Evolutionary conservation across 768 basidiomycete genomes (phyloP).

Genomic region (Erythrobasidium yunnanense): DNA sequence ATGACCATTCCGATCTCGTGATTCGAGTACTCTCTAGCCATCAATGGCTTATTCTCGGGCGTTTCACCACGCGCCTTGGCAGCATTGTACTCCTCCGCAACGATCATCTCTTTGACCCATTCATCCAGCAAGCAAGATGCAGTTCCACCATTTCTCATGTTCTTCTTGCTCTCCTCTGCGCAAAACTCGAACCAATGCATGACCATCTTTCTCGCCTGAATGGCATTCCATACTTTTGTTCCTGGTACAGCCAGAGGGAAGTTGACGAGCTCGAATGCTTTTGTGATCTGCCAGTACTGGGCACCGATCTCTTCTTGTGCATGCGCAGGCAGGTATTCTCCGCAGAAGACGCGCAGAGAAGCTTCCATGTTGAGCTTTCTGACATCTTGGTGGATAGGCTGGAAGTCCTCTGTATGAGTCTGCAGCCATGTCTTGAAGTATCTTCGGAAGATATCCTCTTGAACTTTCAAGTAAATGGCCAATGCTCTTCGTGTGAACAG

Average conservation of each 20-base stretch:
- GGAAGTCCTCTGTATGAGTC: slow-evolving; percentile 46
- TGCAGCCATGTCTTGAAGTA: slow-evolving; percentile 67
- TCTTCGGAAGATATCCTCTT: slow-evolving; percentile 68
- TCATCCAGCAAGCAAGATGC: slow-evolving; percentile 84
- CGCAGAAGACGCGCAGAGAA: slow-evolving; percentile 90
- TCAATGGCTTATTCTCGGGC: slow-evolving; percentile 52
- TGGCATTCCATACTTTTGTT: slow-evolving; percentile 88
- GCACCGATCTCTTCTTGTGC: slow-evolving; percentile 71
- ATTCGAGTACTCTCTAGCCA: slow-evolving; percentile 65
- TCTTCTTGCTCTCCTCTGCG: slow-evolving; percentile 63
- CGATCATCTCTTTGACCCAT: slow-evolving; percentile 68
- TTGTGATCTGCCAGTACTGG: slow-evolving; percentile 92
- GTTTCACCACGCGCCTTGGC: slow-evolving; percentile 33
- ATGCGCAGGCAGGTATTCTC: slow-evolving; percentile 69
- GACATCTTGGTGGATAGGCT: slow-evolving; percentile 67
- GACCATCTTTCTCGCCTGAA: slow-evolving; percentile 78
- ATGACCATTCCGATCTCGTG: slow-evolving; percentile 94
- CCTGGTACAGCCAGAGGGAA: slow-evolving; percentile 91
- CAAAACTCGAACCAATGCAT: slow-evolving; percentile 63
- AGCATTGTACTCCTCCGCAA: slow-evolving; percentile 45
- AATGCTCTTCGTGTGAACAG: slow-evolving; percentile 92
- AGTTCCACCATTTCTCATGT: slow-evolving; percentile 65
- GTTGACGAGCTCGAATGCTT: slow-evolving; percentile 94
- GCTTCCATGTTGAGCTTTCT: slow-evolving; percentile 95
- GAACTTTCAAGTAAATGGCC: slow-evolving; percentile 69